phyloP scores from a whole-genome alignment of 768 basidiomycete species.

The Russula emetica region DNA sequence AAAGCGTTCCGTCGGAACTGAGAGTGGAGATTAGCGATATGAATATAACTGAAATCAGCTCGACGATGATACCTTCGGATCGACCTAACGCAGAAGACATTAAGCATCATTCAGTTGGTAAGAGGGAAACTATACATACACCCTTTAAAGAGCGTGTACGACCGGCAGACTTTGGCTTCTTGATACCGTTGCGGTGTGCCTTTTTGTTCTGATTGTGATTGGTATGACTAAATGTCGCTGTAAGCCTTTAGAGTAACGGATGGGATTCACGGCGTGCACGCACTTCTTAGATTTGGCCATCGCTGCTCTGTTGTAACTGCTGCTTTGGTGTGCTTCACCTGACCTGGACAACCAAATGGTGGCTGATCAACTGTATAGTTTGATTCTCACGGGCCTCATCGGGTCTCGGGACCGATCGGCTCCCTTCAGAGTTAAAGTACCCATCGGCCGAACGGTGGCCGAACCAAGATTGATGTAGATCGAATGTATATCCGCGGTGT shows the following conservation, averaged over 20 bases:
- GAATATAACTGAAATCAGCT: constrained; percentile 5
- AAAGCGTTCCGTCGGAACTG: constrained; percentile 85
- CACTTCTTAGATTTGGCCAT: constrained; percentile 99
- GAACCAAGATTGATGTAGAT: background rate
- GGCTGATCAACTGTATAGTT: constrained; percentile 35
- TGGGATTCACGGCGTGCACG: constrained; percentile 29
- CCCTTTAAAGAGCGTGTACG: constrained; percentile 82
- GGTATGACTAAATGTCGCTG: constrained; percentile 55
- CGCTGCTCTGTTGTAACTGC: constrained; percentile 30
- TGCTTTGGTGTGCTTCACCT: constrained; percentile 7
- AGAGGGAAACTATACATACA: constrained; percentile 72
- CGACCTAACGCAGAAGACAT: constrained; percentile 49
- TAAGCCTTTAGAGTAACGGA: constrained; percentile 22
- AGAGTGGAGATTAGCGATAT: constrained; percentile 11
- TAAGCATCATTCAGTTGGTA: constrained; percentile 34
- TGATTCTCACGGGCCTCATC: constrained; percentile 4
- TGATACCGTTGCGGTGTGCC: constrained; percentile 98
- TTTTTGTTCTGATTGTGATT: constrained; percentile 97
- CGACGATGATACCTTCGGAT: constrained; percentile 56
- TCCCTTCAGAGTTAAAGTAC: background rate
- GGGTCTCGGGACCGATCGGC: constrained; percentile 18
- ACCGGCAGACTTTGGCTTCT: constrained; percentile 60
- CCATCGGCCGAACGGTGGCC: constrained; percentile 4
- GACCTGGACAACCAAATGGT: constrained; percentile 10
- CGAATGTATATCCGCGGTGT: background rate